Evolutionary conservation across 306 rosid species (phyloP).

Genomic region (Neltuma alba): DNA sequence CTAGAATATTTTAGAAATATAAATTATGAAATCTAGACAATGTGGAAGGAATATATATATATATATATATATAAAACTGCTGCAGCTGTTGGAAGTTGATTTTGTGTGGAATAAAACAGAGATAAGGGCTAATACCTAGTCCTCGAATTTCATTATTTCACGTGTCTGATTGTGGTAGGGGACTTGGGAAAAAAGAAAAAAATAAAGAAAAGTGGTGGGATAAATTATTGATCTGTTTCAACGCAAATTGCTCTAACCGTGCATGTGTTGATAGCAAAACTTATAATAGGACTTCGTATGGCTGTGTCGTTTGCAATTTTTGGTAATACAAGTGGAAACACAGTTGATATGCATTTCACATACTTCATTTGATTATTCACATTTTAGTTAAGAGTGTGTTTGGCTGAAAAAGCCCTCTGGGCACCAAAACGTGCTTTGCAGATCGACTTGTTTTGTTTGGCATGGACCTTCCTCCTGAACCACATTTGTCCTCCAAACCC

Average conservation of each 20-base stretch:
- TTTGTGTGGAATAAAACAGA: slow-evolving; percentile 34
- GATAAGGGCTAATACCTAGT: slow-evolving; percentile 18
- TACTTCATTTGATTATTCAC: neutral
- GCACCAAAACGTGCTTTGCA: too few species aligned
- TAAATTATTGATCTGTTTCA: slow-evolving; percentile 24
- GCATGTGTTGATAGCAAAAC: slow-evolving; percentile 18
- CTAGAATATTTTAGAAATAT: slow-evolving; percentile 23
- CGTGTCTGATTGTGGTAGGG: slow-evolving; percentile 18
- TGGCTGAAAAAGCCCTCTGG: too few species aligned
- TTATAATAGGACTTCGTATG: slow-evolving; percentile 9
- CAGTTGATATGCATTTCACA: slow-evolving; percentile 2
- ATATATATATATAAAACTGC: slow-evolving; percentile 7
- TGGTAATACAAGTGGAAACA: slow-evolving; percentile 8
- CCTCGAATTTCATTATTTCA: slow-evolving; percentile 5
- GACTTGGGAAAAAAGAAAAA: neutral
- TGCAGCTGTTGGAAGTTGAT: slow-evolving; percentile 21
- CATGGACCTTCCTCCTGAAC: neutral
- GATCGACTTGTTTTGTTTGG: neutral
- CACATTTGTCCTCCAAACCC: neutral
- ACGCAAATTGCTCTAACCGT: slow-evolving; percentile 14
- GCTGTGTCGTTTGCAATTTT: neutral
- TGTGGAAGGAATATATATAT: slow-evolving; percentile 15
- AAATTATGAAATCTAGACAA: slow-evolving; percentile 10
- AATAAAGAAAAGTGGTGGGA: neutral
- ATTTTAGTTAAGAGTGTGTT: neutral